Conservation (phyloP, 805 yeast species). For the Starmerella roubikii region DNA sequence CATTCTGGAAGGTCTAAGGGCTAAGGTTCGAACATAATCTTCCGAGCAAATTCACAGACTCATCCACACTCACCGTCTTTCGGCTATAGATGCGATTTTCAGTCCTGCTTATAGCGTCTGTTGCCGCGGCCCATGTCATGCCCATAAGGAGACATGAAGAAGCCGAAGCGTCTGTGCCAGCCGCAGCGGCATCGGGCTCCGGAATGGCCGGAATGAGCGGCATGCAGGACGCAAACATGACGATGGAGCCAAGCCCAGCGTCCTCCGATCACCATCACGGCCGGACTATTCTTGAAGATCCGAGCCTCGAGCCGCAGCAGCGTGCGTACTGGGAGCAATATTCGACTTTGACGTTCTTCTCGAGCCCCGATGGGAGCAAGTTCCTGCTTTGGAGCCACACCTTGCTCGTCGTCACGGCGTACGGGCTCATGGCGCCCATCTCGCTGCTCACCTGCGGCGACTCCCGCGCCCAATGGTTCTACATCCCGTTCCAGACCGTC, state of each 20-base stretch:
- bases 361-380: slow-evolving; percentile 34
- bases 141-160: no score
- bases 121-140: no score
- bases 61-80: no score
- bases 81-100: no score
- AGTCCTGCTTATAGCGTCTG: background rate
- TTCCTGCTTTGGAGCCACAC: slow-evolving; percentile 45
- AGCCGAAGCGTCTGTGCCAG: no score
- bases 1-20: no score
- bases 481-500: slow-evolving; percentile 40
- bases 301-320: slow-evolving; percentile 57
- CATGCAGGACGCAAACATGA: slow-evolving; percentile 2
- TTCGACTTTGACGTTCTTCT: slow-evolving; percentile 61
- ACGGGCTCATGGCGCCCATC: slow-evolving; percentile 52
- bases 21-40: no score
- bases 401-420: slow-evolving; percentile 31
- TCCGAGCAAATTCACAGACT: no score
- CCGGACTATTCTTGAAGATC: slow-evolving; percentile 40
- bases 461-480: slow-evolving; percentile 37
- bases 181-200: no score
- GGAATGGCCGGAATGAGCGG: no score
- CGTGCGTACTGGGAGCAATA: slow-evolving; percentile 63
- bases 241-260: slow-evolving; percentile 15
- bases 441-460: slow-evolving; percentile 50
- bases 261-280: slow-evolving; percentile 20